These are phyloP conservation scores for Cyberlindnera suaveolens DNA, from an alignment of 805 yeast genomes.

Conservation along the genomic window DNA sequence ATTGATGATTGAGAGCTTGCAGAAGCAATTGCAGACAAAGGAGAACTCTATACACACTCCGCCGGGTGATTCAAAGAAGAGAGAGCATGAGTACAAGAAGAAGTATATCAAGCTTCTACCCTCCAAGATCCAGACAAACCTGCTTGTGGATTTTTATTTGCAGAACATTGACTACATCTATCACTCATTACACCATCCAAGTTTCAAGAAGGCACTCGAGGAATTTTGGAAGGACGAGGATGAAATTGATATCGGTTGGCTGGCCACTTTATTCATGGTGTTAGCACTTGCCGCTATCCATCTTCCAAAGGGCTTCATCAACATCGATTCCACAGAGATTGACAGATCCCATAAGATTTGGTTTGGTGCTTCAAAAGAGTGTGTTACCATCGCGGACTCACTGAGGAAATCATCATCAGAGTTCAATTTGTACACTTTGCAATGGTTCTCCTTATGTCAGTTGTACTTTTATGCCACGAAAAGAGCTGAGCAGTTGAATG, in stretches of 20 bases:
- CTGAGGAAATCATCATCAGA: conserved; percentile 7
- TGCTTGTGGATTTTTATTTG: conserved; percentile 23
- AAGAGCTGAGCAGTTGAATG: conserved; percentile 22
- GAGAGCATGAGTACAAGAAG: conserved; percentile 10
- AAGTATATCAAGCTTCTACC: conserved; percentile 19
- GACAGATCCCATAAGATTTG: conserved; percentile 22
- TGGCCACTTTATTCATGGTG: conserved; percentile 20
- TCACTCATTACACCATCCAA: conserved; percentile 26
- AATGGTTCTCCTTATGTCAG: conserved; percentile 24
- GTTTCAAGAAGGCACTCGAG: conserved; percentile 15
- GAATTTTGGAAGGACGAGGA: conserved; percentile 17
- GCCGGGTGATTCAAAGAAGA: not conserved
- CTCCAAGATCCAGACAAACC: conserved; percentile 19
- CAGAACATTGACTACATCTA: conserved; percentile 25
- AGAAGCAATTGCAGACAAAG: not conserved
- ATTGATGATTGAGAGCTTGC: not conserved
- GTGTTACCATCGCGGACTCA: conserved; percentile 16
- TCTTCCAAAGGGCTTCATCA: conserved; percentile 23
- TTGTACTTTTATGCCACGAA: conserved; percentile 25
- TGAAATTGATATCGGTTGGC: conserved; percentile 21
- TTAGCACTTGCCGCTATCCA: conserved; percentile 23
- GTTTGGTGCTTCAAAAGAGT: conserved; percentile 24
- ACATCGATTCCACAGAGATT: conserved; percentile 19
- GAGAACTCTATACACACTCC: not conserved
- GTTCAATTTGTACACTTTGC: conserved; percentile 17